These are phyloP conservation scores for Venturia oleaginea DNA, from an alignment of 2,329 filamentous ascomycete genomes.

Conservation along the genomic window DNA sequence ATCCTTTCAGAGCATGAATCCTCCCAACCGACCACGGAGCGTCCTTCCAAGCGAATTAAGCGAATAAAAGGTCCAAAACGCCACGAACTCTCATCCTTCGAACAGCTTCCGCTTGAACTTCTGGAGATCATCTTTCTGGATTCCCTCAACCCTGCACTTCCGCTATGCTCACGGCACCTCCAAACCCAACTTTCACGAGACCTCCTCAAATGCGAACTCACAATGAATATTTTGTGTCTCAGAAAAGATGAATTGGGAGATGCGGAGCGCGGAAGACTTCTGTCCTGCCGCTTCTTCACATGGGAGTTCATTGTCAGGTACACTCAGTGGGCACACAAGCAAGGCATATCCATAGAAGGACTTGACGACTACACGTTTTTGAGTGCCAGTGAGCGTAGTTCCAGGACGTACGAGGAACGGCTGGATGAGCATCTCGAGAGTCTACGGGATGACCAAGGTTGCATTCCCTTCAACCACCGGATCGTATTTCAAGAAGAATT, in stretches of 20 bases:
- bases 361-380: background rate
- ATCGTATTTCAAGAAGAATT: conserved; percentile 1
- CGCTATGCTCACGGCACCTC: conserved; percentile 8
- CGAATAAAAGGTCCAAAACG: background rate
- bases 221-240: conserved; percentile 1
- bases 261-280: background rate
- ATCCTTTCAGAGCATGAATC: background rate
- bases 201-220: conserved; percentile 11
- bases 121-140: conserved; percentile 11
- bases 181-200: background rate
- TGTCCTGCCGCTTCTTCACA: conserved; percentile 12
- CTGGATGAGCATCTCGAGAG: background rate
- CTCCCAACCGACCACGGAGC: background rate
- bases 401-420: background rate
- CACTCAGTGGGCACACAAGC: conserved; percentile 1
- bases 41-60: background rate
- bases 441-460: background rate
- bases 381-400: background rate
- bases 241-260: background rate
- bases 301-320: conserved; percentile 7
- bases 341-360: background rate
- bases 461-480: background rate
- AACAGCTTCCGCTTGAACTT: conserved; percentile 11
- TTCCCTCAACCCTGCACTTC: conserved; percentile 2
- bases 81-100: background rate